A percentile compares a stretch with the other conserved stretches of the same genome.
phyloP scores from a whole-genome alignment of 2,329 filamentous ascomycete species.

The Pezicula carpinea region DNA sequence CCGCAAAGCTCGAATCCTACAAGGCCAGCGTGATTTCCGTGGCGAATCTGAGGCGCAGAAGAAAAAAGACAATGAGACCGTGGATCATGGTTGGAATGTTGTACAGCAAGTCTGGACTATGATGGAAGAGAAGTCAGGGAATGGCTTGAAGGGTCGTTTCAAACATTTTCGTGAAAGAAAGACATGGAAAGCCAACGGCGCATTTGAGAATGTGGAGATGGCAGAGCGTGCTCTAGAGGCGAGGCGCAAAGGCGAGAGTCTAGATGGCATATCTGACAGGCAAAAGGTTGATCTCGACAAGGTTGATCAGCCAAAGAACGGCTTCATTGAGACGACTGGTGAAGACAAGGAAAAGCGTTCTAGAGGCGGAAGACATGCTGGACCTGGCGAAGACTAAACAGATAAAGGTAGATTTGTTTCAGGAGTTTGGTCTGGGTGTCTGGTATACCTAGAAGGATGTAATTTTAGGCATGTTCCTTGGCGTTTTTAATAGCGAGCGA shows the following conservation, averaged over 20 bases:
- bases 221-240: slow-evolving; percentile 42
- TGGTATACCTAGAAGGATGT: no score
- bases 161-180: slow-evolving; percentile 34
- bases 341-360: slow-evolving; percentile 3
- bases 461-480: no score
- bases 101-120: slow-evolving; percentile 36
- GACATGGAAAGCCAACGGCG: slow-evolving; percentile 33
- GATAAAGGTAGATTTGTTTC: not conserved
- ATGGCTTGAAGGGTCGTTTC: slow-evolving; percentile 26
- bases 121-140: slow-evolving; percentile 30
- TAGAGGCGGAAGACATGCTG: not conserved
- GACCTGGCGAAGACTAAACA: slow-evolving; percentile 2
- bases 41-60: slow-evolving; percentile 31
- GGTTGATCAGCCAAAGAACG: slow-evolving; percentile 12
- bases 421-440: no score
- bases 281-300: slow-evolving; percentile 17
- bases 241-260: slow-evolving; percentile 38
- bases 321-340: slow-evolving; percentile 12
- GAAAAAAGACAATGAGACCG: slow-evolving; percentile 26
- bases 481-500: no score
- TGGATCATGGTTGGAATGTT: slow-evolving; percentile 37
- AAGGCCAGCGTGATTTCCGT: slow-evolving; percentile 46
- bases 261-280: slow-evolving; percentile 27
- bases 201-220: slow-evolving; percentile 44
- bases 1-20: slow-evolving; percentile 52